phyloP scores from a whole-genome alignment of 371 early-diverging fungal species.

The Mucor plumbeus region DNA sequence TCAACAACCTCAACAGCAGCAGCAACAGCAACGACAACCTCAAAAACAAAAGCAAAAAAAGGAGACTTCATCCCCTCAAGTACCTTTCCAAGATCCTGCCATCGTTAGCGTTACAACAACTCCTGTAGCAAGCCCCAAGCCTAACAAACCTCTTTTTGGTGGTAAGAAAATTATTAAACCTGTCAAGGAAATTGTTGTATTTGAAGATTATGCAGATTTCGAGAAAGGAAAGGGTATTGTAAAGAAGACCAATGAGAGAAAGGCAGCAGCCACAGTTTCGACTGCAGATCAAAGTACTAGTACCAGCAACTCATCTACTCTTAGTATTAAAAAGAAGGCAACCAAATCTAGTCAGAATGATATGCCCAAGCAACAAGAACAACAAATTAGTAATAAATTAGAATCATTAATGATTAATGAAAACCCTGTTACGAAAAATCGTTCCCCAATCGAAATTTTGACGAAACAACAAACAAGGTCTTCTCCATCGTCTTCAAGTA shows the following conservation, averaged over 20 bases:
- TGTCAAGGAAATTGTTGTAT: conserved; percentile 17
- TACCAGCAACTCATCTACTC: neutral
- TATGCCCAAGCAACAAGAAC: neutral
- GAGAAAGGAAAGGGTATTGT: conserved; percentile 14
- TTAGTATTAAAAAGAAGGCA: neutral
- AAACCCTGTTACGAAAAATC: neutral
- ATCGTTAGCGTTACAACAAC: conserved; percentile 25
- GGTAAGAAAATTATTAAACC: conserved; percentile 3
- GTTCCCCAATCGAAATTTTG: neutral
- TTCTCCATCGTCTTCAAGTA: neutral
- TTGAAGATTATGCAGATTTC: conserved; percentile 27
- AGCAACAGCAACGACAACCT: neutral
- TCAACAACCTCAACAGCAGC: too few relatives aligned
- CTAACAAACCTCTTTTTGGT: conserved; percentile 17
- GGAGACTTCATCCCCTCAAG: neutral
- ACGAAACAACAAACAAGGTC: neutral
- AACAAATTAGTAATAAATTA: neutral
- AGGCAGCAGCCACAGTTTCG: neutral
- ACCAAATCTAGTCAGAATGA: neutral
- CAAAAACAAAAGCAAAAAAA: conserved; percentile 6
- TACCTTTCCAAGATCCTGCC: conserved; percentile 33
- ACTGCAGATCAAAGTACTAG: too few relatives aligned
- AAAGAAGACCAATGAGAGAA: conserved; percentile 2
- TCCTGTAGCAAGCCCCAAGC: conserved; percentile 6
- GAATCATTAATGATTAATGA: neutral